Conservation (phyloP, 2,329 filamentous ascomycete genomes). For the Helotiales sp. region DNA sequence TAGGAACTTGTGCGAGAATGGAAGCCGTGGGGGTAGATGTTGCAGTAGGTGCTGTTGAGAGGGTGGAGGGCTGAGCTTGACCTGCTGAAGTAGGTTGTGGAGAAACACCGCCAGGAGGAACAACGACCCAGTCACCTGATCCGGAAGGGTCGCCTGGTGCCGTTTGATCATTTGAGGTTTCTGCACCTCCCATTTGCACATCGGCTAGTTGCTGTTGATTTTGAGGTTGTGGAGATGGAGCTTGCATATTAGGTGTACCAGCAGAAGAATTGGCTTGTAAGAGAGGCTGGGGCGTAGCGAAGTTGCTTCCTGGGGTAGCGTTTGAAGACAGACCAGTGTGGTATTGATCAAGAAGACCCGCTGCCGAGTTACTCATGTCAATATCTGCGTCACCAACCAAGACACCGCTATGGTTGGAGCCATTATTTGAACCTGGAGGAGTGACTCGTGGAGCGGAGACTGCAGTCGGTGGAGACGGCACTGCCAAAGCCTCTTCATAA, state of each 20-base stretch:
- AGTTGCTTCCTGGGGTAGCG: constrained; percentile 51
- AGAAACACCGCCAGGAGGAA: constrained; percentile 60
- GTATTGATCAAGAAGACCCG: constrained; percentile 68
- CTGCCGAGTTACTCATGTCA: constrained; percentile 63
- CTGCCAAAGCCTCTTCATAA: constrained; percentile 53
- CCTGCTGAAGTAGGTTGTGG: constrained; percentile 18
- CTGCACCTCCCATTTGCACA: constrained; percentile 12
- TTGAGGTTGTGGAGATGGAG: constrained; percentile 45
- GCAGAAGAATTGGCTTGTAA: constrained; percentile 58
- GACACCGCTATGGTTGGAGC: constrained; percentile 54
- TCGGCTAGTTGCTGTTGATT: constrained; percentile 11
- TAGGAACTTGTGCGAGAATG: background rate
- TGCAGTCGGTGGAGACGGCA: constrained; percentile 22
- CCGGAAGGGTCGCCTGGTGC: constrained; percentile 41
- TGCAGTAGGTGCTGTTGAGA: constrained; percentile 3
- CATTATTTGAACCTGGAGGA: constrained; percentile 54
- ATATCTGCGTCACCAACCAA: constrained; percentile 61
- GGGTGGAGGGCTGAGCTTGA: constrained; percentile 21
- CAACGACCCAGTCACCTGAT: constrained; percentile 73
- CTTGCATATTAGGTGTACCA: constrained; percentile 52
- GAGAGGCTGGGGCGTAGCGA: constrained; percentile 58
- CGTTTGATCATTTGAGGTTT: constrained; percentile 12
- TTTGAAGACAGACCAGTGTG: constrained; percentile 60
- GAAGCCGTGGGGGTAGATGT: constrained; percentile 1
- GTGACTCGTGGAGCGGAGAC: constrained; percentile 39